A percentile compares a stretch with the other conserved stretches of the same genome.
Evolutionary conservation across 371 early-diverging fungal species (phyloP).

Genomic region (Mortierella sp.): DNA sequence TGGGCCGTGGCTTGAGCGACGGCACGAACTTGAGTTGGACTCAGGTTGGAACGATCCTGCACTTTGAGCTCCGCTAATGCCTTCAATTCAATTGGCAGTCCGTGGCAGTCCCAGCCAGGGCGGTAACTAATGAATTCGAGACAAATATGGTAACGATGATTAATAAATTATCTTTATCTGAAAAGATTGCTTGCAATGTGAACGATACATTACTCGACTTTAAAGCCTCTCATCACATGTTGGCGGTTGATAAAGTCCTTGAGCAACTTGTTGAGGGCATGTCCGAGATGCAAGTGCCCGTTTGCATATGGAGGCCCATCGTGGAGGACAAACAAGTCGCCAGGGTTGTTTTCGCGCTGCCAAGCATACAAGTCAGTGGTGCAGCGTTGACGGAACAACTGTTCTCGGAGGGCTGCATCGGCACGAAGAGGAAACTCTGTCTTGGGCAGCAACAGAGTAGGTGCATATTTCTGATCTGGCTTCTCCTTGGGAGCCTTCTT

Average conservation of each 20-base stretch:
- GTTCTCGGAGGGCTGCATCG: conserved; percentile 74
- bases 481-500: conserved; percentile 43
- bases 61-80: conserved; percentile 79
- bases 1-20: conserved; percentile 79
- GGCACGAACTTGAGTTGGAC: conserved; percentile 75
- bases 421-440: conserved; percentile 82
- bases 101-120: conserved; percentile 98
- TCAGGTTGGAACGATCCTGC: conserved; percentile 55
- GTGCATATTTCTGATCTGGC: conserved; percentile 59
- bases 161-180: neutral
- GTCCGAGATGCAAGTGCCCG: conserved; percentile 93
- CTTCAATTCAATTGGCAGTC: conserved; percentile 96
- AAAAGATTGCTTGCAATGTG: neutral
- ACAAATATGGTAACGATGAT: neutral
- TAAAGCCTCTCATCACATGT: conserved; percentile 85
- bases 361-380: conserved; percentile 78
- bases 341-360: conserved; percentile 76
- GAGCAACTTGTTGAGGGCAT: conserved; percentile 94
- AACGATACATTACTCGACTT: conserved; percentile 73
- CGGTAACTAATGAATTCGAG: conserved; percentile 67
- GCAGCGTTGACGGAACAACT: conserved; percentile 72
- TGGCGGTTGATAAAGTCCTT: conserved; percentile 96
- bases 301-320: conserved; percentile 99
- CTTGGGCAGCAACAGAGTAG: conserved; percentile 79
- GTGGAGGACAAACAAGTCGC: conserved; percentile 84